A percentile compares a stretch with the other conserved stretches of the same genome.
These are phyloP conservation scores for Chernovozyma aurita DNA, from an alignment of 1,139 yeast genomes.

Conservation along the genomic window DNA sequence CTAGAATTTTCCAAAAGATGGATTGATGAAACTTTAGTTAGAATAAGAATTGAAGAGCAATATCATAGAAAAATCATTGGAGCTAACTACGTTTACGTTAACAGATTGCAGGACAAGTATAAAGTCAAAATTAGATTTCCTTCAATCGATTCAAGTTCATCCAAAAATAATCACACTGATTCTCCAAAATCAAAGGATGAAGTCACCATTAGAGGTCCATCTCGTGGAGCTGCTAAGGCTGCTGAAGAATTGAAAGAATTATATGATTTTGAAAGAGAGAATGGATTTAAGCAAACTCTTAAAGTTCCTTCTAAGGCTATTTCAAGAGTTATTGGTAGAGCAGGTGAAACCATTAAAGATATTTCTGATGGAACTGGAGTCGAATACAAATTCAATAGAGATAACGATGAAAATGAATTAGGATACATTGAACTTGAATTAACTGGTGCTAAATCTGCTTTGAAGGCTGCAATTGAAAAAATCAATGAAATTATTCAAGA, in stretches of 20 bases:
- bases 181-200: constrained; percentile 51
- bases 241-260: constrained; percentile 83
- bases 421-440: constrained; percentile 60
- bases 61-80: constrained; percentile 86
- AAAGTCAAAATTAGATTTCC: constrained; percentile 81
- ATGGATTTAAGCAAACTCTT: constrained; percentile 64
- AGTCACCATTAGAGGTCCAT: constrained; percentile 84
- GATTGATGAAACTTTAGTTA: constrained; percentile 74
- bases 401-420: constrained; percentile 36
- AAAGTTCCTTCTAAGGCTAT: constrained; percentile 69
- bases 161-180: constrained; percentile 21
- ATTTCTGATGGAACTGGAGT: constrained; percentile 79
- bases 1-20: constrained; percentile 61
- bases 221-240: constrained; percentile 82
- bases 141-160: constrained; percentile 25
- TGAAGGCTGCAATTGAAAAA: constrained; percentile 65
- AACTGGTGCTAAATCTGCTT: constrained; percentile 77
- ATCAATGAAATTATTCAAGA: constrained; percentile 65
- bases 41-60: constrained; percentile 67
- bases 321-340: constrained; percentile 83
- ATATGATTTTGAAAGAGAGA: constrained; percentile 81
- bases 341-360: constrained; percentile 80
- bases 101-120: constrained; percentile 86
- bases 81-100: constrained; percentile 73
- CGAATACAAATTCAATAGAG: constrained; percentile 60